Evolutionary conservation across 2,329 filamentous ascomycete genomes (phyloP).

Genomic region (Fusarium camptoceras): DNA sequence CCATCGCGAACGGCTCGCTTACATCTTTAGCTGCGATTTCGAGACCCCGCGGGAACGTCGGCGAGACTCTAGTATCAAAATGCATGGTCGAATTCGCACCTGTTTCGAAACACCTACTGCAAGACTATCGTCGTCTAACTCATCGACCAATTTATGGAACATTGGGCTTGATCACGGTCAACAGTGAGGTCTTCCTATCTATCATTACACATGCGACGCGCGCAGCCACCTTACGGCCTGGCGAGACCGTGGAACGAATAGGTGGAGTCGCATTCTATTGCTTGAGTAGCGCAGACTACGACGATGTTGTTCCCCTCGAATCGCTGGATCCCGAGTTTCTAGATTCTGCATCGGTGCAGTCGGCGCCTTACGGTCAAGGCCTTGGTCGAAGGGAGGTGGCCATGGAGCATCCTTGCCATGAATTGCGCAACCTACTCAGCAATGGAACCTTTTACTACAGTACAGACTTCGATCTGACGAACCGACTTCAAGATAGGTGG

Average conservation of each 20-base stretch:
- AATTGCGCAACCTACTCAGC: constrained; percentile 89
- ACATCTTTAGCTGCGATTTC: constrained; percentile 63
- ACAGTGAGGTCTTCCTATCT: constrained; percentile 88
- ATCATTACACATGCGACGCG: constrained; percentile 84
- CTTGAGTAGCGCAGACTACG: constrained; percentile 86
- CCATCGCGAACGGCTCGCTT: constrained; percentile 68
- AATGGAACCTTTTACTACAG: constrained; percentile 98
- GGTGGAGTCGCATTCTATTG: constrained; percentile 92
- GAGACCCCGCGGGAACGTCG: constrained; percentile 56
- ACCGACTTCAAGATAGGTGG: constrained; percentile 88
- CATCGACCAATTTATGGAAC: constrained; percentile 84
- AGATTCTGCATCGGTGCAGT: constrained; percentile 60
- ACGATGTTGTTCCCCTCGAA: constrained; percentile 74
- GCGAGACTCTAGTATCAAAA: constrained; percentile 63
- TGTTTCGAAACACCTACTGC: constrained; percentile 72
- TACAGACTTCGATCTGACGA: constrained; percentile 96
- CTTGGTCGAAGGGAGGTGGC: constrained; percentile 75
- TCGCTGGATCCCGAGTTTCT: constrained; percentile 61
- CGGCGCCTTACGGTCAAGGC: constrained; percentile 52
- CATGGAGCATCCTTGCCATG: constrained; percentile 88
- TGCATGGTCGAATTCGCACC: constrained; percentile 92
- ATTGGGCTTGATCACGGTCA: constrained; percentile 85
- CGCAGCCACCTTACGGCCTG: constrained; percentile 84
- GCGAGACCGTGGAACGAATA: constrained; percentile 91
- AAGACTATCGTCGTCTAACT: constrained; percentile 81